These are phyloP conservation scores for Neurospora pannonica DNA, from an alignment of 495 filamentous ascomycete species.

Conservation along the genomic window DNA sequence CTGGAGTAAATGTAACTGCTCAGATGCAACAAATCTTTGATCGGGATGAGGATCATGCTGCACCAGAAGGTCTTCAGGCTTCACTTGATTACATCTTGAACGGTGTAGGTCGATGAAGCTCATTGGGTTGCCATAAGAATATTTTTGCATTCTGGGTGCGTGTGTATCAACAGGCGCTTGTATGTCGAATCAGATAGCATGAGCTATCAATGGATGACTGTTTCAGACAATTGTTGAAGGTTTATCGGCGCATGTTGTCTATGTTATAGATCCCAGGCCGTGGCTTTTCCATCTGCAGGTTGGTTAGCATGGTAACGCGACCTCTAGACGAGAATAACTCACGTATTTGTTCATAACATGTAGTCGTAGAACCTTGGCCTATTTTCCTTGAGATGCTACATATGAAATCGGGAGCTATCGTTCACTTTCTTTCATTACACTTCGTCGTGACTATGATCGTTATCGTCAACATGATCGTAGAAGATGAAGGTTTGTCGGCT, in stretches of 20 bases:
- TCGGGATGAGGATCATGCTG: not conserved
- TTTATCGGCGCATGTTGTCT: not conserved
- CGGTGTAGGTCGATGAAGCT: not conserved
- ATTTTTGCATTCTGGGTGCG: not conserved
- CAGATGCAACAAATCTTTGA: accelerated
- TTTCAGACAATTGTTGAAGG: not conserved
- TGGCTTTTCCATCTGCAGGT: not conserved
- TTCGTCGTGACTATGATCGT: not conserved
- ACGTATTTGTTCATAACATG: not conserved
- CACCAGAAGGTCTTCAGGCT: not conserved
- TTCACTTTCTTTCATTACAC: not conserved
- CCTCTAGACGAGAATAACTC: not conserved
- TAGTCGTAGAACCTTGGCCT: not conserved
- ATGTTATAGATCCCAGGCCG: not conserved
- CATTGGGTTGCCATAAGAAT: not conserved
- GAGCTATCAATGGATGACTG: not conserved
- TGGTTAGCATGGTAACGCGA: not conserved
- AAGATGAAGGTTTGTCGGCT: not conserved
- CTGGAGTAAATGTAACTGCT: not conserved
- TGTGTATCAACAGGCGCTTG: not conserved
- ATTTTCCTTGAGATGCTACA: not conserved
- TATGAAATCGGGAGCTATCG: not conserved
- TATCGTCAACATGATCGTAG: not conserved
- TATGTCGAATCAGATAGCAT: not conserved
- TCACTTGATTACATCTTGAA: not conserved